Base-by-base conservation (phyloP, 495 filamentous ascomycete species). In the Podospora pseudoanserina region DNA sequence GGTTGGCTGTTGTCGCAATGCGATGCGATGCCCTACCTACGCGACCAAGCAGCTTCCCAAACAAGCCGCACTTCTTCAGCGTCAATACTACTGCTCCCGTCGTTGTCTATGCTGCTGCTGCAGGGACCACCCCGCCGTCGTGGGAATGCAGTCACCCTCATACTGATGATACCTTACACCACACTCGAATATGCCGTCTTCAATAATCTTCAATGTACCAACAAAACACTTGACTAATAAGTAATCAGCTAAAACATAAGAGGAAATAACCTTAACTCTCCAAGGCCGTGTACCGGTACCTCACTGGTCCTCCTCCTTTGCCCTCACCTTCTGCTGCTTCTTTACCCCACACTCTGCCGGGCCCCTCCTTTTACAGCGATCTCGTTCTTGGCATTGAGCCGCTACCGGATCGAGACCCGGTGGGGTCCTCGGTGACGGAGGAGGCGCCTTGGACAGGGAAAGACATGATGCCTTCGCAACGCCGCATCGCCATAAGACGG, bases 391-490 rank as follows among this genome's bases (percentile, higher is more conserved):
- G 56, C 59, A 27, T 5, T 34, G 15, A 30, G 34, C n/a, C 63
- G 64, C 63, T 65, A 59, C 67, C 67, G 67, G 63, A 5, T 69
- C 49, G 39, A 54, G 44, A 32, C 63, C 15, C 65, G 63, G 57
- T 26, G n/a, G 55, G n/a, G 55, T 19, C 23, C n/a, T 19, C 27
- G 65, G 49, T 69, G 67, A 69, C 68, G 64, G 60, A 66, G 58
- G 64, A 53, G 68, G 68, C 68, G 68, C 23, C 34, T 49, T 49
- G 39, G 39, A 49, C 39, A 49, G 39, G 39, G 39, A 18, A 16
- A 49, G 39, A 49, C 30, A 57, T 65, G 66, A 67, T 58, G 66
- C 53, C 63, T 53, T 62, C 66, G 32, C 63, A 55, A 49, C 55
- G 32, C 63, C 55, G 57, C 54, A 63, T 3, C 11, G 60, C 34